A percentile compares a stretch with the other conserved stretches of the same genome.
Conservation (phyloP, 1,139 yeast species). For the Yamadazyma blattariae region DNA sequence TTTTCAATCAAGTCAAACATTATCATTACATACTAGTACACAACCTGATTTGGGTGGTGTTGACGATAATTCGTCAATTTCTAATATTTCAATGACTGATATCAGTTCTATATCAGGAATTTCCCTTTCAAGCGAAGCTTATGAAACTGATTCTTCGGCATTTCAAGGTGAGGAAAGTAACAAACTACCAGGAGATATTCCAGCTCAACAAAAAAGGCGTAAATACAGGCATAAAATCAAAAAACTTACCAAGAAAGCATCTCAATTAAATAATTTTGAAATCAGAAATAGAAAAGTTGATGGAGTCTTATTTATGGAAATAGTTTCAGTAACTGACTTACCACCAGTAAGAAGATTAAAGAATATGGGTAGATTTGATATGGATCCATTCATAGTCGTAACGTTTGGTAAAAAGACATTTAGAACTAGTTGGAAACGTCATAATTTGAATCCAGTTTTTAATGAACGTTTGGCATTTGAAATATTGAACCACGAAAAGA, state of each 20-base stretch:
- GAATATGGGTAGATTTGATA: slow-evolving; percentile 72
- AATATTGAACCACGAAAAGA: slow-evolving; percentile 61
- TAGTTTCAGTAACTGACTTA: slow-evolving; percentile 65
- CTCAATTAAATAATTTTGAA: slow-evolving; percentile 22
- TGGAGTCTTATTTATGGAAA: slow-evolving; percentile 78
- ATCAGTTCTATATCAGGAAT: slow-evolving; percentile 3
- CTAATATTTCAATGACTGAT: slow-evolving; percentile 3
- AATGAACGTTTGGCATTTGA: slow-evolving; percentile 82
- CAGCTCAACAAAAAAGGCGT: slow-evolving; percentile 5
- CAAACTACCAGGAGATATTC: background rate
- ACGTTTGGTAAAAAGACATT: slow-evolving; percentile 88
- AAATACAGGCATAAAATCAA: slow-evolving; percentile 8
- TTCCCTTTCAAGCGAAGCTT: slow-evolving; percentile 3
- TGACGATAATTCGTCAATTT: slow-evolving; percentile 1
- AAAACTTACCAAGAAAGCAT: slow-evolving; percentile 2
- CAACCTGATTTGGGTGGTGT: no score
- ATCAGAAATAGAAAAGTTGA: slow-evolving; percentile 43
- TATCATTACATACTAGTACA: no score
- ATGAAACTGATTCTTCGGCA: slow-evolving; percentile 7
- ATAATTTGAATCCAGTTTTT: slow-evolving; percentile 77
- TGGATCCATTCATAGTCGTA: slow-evolving; percentile 95
- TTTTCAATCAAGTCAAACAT: slow-evolving; percentile 1
- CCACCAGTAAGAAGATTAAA: slow-evolving; percentile 64
- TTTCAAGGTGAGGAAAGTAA: background rate
- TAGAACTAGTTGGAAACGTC: slow-evolving; percentile 83